Conservation (phyloP, 495 filamentous ascomycete species). For the Aspergillus saccharolyticus region DNA sequence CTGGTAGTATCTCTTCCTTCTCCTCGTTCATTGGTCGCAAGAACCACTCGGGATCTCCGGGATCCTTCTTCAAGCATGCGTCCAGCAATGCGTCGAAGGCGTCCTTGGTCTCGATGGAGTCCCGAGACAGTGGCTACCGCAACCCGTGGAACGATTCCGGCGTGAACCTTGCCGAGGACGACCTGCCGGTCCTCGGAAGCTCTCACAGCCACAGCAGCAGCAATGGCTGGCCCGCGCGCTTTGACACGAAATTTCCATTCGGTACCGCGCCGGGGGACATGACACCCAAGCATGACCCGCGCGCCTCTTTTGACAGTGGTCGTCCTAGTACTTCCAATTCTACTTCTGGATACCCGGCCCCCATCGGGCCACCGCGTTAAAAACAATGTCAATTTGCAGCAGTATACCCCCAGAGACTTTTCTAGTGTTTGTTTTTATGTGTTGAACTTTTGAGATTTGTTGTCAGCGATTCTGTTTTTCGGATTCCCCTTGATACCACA, state of each 20-base stretch:
- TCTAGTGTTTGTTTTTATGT: constrained; percentile 28
- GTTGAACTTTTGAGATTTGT: constrained; percentile 16
- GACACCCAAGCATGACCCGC: constrained; percentile 74
- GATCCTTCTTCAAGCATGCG: constrained; percentile 85
- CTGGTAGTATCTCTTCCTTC: constrained; percentile 86
- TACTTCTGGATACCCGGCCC: constrained; percentile 90
- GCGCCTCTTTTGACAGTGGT: constrained; percentile 82
- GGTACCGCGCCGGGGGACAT: constrained; percentile 69
- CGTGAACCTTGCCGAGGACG: constrained; percentile 86
- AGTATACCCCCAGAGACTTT: constrained; percentile 57
- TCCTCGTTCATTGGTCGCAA: constrained; percentile 89
- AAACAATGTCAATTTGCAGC: constrained; percentile 55
- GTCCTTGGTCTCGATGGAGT: constrained; percentile 89
- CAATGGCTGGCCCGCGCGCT: constrained; percentile 60
- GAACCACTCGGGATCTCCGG: constrained; percentile 81
- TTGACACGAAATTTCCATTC: constrained; percentile 61
- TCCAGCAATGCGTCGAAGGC: constrained; percentile 92
- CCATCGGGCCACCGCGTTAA: constrained; percentile 81
- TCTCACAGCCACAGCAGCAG: constrained; percentile 53
- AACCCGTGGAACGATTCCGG: constrained; percentile 97
- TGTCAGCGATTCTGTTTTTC: constrained; percentile 19
- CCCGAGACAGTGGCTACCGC: constrained; percentile 83
- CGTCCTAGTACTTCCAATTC: constrained; percentile 92
- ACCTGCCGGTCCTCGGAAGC: constrained; percentile 57
- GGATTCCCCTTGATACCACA: constrained; percentile 40